Evolutionary conservation across 2,329 filamentous ascomycete species (phyloP), one percentile per base, ranked within the genome.

Genomic region (Calonectria ilicicola): DNA sequence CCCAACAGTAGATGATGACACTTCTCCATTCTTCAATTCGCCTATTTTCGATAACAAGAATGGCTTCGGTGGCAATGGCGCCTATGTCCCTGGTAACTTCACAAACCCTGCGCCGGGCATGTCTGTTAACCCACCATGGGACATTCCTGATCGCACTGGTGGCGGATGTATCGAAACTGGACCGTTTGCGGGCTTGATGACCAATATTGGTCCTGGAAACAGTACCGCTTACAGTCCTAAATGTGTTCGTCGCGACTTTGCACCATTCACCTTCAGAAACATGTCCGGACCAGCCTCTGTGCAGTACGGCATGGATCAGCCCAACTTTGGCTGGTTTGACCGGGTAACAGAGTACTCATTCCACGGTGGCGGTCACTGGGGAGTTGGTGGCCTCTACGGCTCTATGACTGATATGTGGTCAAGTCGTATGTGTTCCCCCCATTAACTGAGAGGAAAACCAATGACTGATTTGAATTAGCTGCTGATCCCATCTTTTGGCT

Each of bases 21-120:
- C 72, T 2, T 73, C 69, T 0, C 65, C 74, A 2, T 75, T 78
- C 35, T 62, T 69, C 23, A 38, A 75, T 58, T 83, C 83, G 0
- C 77, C 76, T 3, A 67, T 84, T 32, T 84, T 84, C 42, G 80
- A 83, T 29, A 66, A 80, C 2, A 69, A 74, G 3, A 78, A 80
- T 10, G 75, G 75, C 0, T 76, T 76, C 15, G 69, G 75, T 0
- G 75, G 75, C 0, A 76, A 76, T 2, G 74, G 75, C n/a, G 74
- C 17, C 8, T 76, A 64, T 32, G 38, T 76, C 0, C 75, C 74
- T 6, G 75, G 74, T 17, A 60, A 60, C 17, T 74, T 77, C 15
- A 74, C 69, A 0, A 44, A 75, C 0, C 70, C 69, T 0, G 69
- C 74, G n/a, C 67, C 67, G 6, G 69, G 75, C 3, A 47, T 78